Base-by-base conservation (phyloP, 2,329 filamentous ascomycete species). In the Phaeosphaeria sp. region DNA sequence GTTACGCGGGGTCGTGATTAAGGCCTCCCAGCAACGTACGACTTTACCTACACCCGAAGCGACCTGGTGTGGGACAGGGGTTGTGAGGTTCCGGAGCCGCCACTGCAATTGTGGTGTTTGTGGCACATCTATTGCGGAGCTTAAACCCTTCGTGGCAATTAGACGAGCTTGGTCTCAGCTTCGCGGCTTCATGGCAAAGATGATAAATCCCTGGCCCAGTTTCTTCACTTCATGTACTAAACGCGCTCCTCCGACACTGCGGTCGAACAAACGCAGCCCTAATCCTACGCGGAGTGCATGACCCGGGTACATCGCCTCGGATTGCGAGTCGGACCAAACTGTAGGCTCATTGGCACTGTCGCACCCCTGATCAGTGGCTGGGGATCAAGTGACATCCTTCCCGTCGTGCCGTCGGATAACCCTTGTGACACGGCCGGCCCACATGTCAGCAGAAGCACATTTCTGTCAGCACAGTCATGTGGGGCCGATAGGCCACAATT, bases 351-450 rank as follows among this genome's bases (percentile, higher is more conserved):
- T n/a, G 22, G 22, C n/a, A 9, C 45, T 47, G 21, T 39, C 36
- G 8, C 11, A 46, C 45, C 55, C 52, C 46, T 53, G 54, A 55
- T 54, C 25, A 30, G 21, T 20, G 8, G 24, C 48, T 49, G 46
- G 48, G 43, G 49, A 51, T 56, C 65, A 66, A 67, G 59, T 68
- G 64, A 68, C 61, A 60, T 75, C 72, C 73, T 74, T 74, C 72
- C 73, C 71, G 73, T 63, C 58, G 57, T 64, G 66, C 71, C 65
- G 58, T 60, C 56, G 57, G 57, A 55, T 53, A 25, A 66, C 56
- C 66, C 69, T 63, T 63, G 67, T 56, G 64, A 57, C 42, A 59
- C 55, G 57, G 53, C 50, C 51, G 53, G 56, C 61, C 64, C 61
- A 63, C 63, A 64, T 44, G 59, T 65, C 63, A 64, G 59, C 61